These are phyloP conservation scores for Poteriospumella lacustris DNA, from an alignment of 108 stramenopile genomes.

Conservation along the genomic window DNA sequence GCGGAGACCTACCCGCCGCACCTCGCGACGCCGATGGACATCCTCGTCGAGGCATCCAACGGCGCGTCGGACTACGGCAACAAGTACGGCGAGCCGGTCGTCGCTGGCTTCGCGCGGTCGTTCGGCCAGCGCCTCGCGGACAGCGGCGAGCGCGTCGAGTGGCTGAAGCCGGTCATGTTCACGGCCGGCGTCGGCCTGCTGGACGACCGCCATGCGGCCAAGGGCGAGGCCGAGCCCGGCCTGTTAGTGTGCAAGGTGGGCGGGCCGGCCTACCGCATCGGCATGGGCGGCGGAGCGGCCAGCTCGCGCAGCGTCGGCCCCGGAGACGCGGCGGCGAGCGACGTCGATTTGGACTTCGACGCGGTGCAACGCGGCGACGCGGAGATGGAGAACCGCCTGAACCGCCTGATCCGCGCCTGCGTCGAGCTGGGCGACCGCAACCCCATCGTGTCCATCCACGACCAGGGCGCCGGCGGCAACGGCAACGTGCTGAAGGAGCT, in stretches of 20 bases:
- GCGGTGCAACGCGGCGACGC: slow-evolving; percentile 99
- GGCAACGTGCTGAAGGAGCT: slow-evolving; percentile 99
- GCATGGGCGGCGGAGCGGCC: slow-evolving; percentile 96
- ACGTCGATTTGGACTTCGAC: slow-evolving; percentile 91
- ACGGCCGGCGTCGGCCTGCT: slow-evolving; percentile 92
- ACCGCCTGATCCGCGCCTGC: slow-evolving; percentile 92
- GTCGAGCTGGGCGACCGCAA: slow-evolving; percentile 88
- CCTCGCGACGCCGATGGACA: slow-evolving; percentile 80
- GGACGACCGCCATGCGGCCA: slow-evolving; percentile 78
- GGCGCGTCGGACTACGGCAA: slow-evolving; percentile 99
- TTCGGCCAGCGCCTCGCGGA: slow-evolving; percentile 90
- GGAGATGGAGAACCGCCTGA: slow-evolving; percentile 98
- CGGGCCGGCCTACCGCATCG: slow-evolving; percentile 95
- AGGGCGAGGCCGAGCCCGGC: slow-evolving; percentile 82
- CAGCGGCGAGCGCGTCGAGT: slow-evolving; percentile 87
- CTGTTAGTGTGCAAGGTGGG: slow-evolving; percentile 97
- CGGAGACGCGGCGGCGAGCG: slow-evolving; percentile 42
- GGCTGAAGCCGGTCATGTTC: slow-evolving; percentile 99
- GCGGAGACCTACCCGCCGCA: slow-evolving; percentile 64
- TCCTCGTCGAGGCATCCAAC: slow-evolving; percentile 86
- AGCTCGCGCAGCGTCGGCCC: slow-evolving; percentile 75
- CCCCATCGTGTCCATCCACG: slow-evolving; percentile 90
- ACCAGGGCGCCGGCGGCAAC: slow-evolving; percentile 89
- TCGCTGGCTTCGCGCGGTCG: slow-evolving; percentile 86
- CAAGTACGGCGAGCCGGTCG: slow-evolving; percentile 97